Evolutionary conservation across 805 yeast species (phyloP), one percentile per base, ranked within the genome.

Genomic region (Ascoidea rubescens): DNA sequence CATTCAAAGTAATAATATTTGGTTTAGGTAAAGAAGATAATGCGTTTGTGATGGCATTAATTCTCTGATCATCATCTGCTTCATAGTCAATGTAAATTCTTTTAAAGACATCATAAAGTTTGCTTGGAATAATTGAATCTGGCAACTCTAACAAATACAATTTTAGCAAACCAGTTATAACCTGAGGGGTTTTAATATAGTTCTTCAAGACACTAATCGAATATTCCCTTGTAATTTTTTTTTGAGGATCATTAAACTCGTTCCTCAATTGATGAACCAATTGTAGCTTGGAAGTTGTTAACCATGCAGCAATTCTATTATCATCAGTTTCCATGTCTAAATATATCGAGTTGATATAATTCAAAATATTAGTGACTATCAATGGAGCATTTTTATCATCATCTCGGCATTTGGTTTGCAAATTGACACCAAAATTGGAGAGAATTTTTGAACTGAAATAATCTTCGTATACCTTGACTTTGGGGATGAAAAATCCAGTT

Each of bases 401-500:
- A 51, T 80, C 71, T 47, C 90, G 72, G 51, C 89, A 78, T 51
- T 87, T 76, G 30, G 82, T 75, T 52, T 80, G 84, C 49, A 87
- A 66, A 56, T 82, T 90, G 48, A 85, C 83, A 10, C 96, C 96
- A 67, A 87, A 87, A 6, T 82, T 81, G 63, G 85, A 91, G 49
- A 65, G 68, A 48, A 80, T 74, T 48, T 67, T 70, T 5, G 86
- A 75, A 56, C 81, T 79, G 64, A 85, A 85, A 67, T 87, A 87
- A 63, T 85, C 86, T 61, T 87, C 95, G 64, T 87, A 87, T 14
- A 84, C 72, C 0, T 77, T 71, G 6, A 83, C 90, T 50, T 73
- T 76, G 14, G 96, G 96, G 49, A 76, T 70, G 65, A 84, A 87
- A 46, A 74, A 71, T 0, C 96, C 96, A 0, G 91, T 83, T 50